Base-by-base conservation (phyloP, 2,329 filamentous ascomycete species). In the Pseudocercospora cruenta region DNA sequence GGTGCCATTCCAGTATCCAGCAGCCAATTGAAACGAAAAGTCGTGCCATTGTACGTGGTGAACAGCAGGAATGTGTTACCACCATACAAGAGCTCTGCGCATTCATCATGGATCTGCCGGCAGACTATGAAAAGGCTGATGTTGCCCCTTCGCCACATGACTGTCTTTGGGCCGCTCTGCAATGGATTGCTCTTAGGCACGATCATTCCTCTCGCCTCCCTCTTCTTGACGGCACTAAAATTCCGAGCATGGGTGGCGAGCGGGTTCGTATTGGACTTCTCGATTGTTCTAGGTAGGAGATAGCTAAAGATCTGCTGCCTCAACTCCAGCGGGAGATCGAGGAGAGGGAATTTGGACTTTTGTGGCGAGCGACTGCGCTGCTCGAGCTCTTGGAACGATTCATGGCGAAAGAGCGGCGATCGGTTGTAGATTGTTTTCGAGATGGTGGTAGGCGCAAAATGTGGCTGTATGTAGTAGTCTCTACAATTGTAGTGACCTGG, bases 11-110 rank as follows among this genome's bases (percentile, higher is more conserved):
- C 80, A 3, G 71, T 71, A 21, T 77, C 74, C n/a, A 81, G 73
- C 22, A 80, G 71, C 78, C 80, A 84, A 7, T 79, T 76, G 65
- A 80, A 82, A 19, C 79, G 74, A 55, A 84, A 84, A 6, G 75
- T 75, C 47, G 84, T 80, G n/a, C 71, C 71, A 51, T 78, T 73
- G 67, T 81, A 84, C 4, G 76, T 77, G 12, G 84, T 73, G 67
- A 82, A 79, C 2, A 84, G 67, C 21, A 82, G 77, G 70, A 85
- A 84, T 0, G 76, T 80, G 63, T 80, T 83, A 28, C 76, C 71
- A 12, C 82, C 81, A 63, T 84, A 85, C n/a, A 85, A 68, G 63
- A 82, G 70, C 22, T 80, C 78, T 5, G 78, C 77, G 57, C 79
- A 79, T 69, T 85, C 83, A 28, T 81, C 77, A 64, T 83, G 79